phyloP scores from a whole-genome alignment of 2,329 filamentous ascomycete genomes.

The Cylindrodendrum hubeiense region DNA sequence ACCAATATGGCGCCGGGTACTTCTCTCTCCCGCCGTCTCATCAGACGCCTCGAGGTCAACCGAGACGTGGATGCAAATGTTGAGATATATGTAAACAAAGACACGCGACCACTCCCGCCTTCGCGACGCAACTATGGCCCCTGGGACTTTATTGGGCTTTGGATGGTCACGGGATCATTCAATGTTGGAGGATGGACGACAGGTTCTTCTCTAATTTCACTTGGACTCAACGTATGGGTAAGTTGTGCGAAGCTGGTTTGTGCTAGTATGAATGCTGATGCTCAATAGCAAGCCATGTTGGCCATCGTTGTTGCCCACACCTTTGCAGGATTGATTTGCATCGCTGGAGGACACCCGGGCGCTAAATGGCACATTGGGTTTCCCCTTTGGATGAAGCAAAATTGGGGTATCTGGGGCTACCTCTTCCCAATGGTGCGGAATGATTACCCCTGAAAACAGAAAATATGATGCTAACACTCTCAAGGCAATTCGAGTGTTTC shows the following conservation, averaged over 20 bases:
- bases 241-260: neutral
- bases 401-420: conserved; percentile 44
- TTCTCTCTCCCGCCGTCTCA: neutral
- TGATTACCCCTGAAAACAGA: neutral
- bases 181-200: conserved; percentile 51
- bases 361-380: conserved; percentile 47
- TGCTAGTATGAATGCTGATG: neutral
- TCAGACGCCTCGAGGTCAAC: conserved; percentile 34
- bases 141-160: conserved; percentile 48
- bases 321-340: conserved; percentile 42
- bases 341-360: conserved; percentile 42
- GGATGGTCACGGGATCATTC: conserved; percentile 50
- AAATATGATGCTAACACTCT: neutral
- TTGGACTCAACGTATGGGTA: conserved; percentile 42
- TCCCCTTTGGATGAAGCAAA: conserved; percentile 42
- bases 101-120: conserved; percentile 46
- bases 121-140: conserved; percentile 47
- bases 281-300: conserved; percentile 38
- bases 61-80: conserved; percentile 39
- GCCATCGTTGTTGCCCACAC: conserved; percentile 41
- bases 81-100: conserved; percentile 44
- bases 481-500: conserved; percentile 29
- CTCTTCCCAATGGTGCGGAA: conserved; percentile 43
- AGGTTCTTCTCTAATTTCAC: conserved; percentile 45
- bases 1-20: too few relatives aligned